Conservation (phyloP, 352 stramenopile species). For the Globisporangium acanthophoron region DNA sequence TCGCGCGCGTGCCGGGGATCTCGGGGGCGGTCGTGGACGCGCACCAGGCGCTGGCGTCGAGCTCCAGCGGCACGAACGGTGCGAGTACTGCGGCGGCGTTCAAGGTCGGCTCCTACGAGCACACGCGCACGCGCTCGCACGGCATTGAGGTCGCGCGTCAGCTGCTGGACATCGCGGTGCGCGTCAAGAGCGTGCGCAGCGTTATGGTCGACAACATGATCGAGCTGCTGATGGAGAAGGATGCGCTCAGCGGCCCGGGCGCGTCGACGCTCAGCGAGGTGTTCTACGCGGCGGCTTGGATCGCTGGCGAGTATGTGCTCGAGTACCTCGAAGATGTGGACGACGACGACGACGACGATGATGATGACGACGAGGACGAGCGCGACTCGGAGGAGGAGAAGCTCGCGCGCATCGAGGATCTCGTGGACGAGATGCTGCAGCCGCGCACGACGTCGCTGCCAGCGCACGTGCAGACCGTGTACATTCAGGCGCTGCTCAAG, state of each 20-base stretch:
- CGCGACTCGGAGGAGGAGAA: slow-evolving; percentile 75
- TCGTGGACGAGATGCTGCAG: slow-evolving; percentile 78
- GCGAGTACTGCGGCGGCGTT: slow-evolving; percentile 12
- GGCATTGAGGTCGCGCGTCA: slow-evolving; percentile 90
- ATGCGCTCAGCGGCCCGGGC: slow-evolving; percentile 64
- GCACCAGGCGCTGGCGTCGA: slow-evolving; percentile 18
- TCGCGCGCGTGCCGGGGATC: slow-evolving; percentile 89
- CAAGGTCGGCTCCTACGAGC: slow-evolving; percentile 17
- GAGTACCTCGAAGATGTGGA: slow-evolving; percentile 86
- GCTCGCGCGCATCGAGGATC: slow-evolving; percentile 80
- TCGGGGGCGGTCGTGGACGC: slow-evolving; percentile 6
- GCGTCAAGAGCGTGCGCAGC: slow-evolving; percentile 93
- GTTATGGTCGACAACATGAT: slow-evolving; percentile 95
- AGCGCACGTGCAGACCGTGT: slow-evolving; percentile 90
- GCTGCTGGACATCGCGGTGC: slow-evolving; percentile 95
- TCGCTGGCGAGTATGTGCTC: slow-evolving; percentile 96
- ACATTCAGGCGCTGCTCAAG: slow-evolving; percentile 93
- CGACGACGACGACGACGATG: slow-evolving; percentile 66
- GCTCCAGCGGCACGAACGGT: slow-evolving; percentile 37
- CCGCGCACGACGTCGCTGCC: slow-evolving; percentile 78
- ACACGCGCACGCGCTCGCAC: slow-evolving; percentile 37
- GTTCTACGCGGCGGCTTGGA: slow-evolving; percentile 94
- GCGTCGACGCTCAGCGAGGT: slow-evolving; percentile 90
- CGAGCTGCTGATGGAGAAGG: slow-evolving; percentile 88
- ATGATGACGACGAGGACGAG: slow-evolving; percentile 71